Base-by-base conservation (phyloP, 768 basidiomycete species). In the Mycena floridula region DNA sequence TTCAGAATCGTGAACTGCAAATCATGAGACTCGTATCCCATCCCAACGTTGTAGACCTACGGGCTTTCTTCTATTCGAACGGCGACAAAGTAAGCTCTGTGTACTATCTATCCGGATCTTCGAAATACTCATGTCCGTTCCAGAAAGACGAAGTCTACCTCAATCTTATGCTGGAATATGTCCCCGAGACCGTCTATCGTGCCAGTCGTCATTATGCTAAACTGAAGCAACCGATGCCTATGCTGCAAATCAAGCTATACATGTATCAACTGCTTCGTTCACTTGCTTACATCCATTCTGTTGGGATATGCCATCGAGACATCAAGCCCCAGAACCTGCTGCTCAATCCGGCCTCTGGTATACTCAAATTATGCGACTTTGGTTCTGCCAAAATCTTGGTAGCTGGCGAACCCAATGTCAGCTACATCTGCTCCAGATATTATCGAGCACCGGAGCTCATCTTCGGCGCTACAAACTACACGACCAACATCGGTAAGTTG, bases 101-200 rank as follows among this genome's bases (percentile, higher is more conserved):
- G 43, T n/a, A 18, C 45, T 27, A 37, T n/a, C n/a, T n/a, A n/a
- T 44, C 47, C 13, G 54, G 43, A 47, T 49, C 39, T 48, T 20
- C 32, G 16, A n/a, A 42, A 36, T 44, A 42, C 48, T 35, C 43
- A 26, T 36, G 38, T 43, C 24, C 44, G 37, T 44, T 13, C 38
- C 67, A 96, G 93, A 98, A 98, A 77, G 96, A 99, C 67, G 96
- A 99, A 76, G 92, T 99, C 43, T 99, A 96, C 72, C 87, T 99
- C 59, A 99, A 99, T 65, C 86, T 99, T 62, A 93, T 99, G 25
- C 82, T 96, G 57, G 96, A 99, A 82, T 99, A 92, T 67, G 93
- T 99, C 41, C 96, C 96, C 30, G 96, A 98, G 72, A 99, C 96
- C 13, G 96, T 99, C 46, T 98, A 98, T 71, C 91, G 95, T 59